Percentiles rank a stretch among this genome's conserved stretches.
phyloP scores from a whole-genome alignment of 2,329 filamentous ascomycete genomes.

The Pseudogymnoascus sp. region DNA sequence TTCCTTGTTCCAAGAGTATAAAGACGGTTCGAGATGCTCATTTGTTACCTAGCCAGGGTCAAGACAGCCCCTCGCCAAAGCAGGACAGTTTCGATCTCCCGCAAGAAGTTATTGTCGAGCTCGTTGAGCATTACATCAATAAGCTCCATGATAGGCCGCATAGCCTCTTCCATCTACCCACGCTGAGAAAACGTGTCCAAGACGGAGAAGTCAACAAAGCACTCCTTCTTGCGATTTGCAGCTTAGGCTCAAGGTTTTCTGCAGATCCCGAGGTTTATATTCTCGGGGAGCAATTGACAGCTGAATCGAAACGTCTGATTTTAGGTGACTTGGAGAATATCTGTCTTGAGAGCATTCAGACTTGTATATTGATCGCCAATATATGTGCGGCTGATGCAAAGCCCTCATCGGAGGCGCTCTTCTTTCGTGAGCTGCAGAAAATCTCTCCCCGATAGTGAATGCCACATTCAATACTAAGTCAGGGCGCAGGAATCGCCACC shows the following conservation, averaged over 20 bases:
- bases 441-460: not conserved
- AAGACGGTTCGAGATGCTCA: too few species aligned
- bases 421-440: slow-evolving; percentile 21
- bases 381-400: slow-evolving; percentile 20
- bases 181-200: slow-evolving; percentile 9
- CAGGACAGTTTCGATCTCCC: too few species aligned
- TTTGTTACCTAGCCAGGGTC: too few species aligned
- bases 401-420: slow-evolving; percentile 24
- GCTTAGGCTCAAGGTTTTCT: slow-evolving; percentile 11
- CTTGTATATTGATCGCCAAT: slow-evolving; percentile 27
- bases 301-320: slow-evolving; percentile 18
- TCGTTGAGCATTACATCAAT: slow-evolving; percentile 24
- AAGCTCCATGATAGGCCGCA: slow-evolving; percentile 23
- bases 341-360: slow-evolving; percentile 25
- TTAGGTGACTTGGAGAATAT: slow-evolving; percentile 19
- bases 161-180: slow-evolving; percentile 21
- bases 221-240: slow-evolving; percentile 10
- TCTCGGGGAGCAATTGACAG: slow-evolving; percentile 10
- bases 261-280: not conserved
- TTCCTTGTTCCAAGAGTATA: too few species aligned
- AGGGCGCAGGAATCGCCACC: slow-evolving; percentile 5
- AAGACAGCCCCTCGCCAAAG: too few species aligned
- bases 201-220: slow-evolving; percentile 9
- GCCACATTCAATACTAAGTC: not conserved
- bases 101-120: not conserved